Conservation (phyloP, 495 filamentous ascomycete species). For the Extremus antarcticus region DNA sequence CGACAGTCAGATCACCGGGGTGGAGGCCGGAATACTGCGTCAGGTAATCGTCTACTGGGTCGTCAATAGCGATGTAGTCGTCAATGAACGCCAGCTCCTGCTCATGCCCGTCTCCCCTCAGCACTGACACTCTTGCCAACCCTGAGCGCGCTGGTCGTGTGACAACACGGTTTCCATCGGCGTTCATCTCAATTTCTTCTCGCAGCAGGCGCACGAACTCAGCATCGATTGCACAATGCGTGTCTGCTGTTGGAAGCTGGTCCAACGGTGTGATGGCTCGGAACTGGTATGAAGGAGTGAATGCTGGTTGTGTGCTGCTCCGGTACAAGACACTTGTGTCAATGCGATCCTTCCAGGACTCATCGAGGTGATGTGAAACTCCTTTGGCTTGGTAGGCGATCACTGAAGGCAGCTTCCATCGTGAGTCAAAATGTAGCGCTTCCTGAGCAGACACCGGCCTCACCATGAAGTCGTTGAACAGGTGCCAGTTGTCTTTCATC, state of each 20-base stretch:
- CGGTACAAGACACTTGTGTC: conserved; percentile 76
- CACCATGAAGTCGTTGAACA: conserved; percentile 97
- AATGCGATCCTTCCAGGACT: conserved; percentile 71
- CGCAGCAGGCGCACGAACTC: conserved; percentile 89
- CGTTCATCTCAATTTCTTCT: conserved; percentile 85
- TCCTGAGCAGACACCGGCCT: conserved; percentile 66
- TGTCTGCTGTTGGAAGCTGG: conserved; percentile 58
- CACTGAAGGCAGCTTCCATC: conserved; percentile 85
- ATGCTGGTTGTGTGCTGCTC: conserved; percentile 55
- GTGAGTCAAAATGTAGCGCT: conserved; percentile 73
- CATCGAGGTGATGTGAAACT: conserved; percentile 63
- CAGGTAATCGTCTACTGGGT: conserved; percentile 90
- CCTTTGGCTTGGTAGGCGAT: conserved; percentile 72
- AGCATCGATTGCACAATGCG: conserved; percentile 79
- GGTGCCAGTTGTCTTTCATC: conserved; percentile 62
- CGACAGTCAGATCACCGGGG: conserved; percentile 67
- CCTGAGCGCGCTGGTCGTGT: conserved; percentile 76
- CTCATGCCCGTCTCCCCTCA: conserved; percentile 61
- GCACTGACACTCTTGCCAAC: conserved; percentile 76
- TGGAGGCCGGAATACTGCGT: conserved; percentile 88
- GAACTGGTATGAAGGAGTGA: conserved; percentile 37
- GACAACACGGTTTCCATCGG: conserved; percentile 75
- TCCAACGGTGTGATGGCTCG: conserved; percentile 46
- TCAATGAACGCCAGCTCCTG: conserved; percentile 88
- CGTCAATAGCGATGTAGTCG: conserved; percentile 85